Percentiles rank a stretch among this genome's conserved stretches.
phyloP scores from a whole-genome alignment of 2,329 filamentous ascomycete genomes.

The Paramyrothecium sp. region DNA sequence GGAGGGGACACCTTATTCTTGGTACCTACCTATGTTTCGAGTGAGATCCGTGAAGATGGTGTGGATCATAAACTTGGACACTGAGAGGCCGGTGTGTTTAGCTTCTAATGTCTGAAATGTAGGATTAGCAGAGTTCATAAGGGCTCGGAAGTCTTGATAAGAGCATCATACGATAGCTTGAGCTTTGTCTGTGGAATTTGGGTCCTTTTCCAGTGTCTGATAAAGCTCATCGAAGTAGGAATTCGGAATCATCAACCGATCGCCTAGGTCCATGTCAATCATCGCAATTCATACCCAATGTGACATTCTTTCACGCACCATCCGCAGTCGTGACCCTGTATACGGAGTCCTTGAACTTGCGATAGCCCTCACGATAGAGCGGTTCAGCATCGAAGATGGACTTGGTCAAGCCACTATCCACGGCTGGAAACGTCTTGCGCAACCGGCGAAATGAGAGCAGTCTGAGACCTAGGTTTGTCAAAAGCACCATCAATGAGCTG shows the following conservation, averaged over 20 bases:
- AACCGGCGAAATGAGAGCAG: background rate
- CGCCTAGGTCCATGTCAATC: background rate
- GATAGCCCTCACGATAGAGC: background rate
- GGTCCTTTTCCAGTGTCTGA: background rate
- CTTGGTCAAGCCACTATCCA: background rate
- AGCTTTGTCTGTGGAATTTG: background rate
- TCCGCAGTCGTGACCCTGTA: background rate
- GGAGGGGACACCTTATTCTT: too few species aligned
- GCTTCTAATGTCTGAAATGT: background rate
- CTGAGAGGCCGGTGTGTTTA: background rate
- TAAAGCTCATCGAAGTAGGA: background rate
- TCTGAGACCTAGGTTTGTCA: background rate
- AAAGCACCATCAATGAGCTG: background rate
- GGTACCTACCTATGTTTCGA: background rate
- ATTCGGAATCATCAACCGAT: background rate
- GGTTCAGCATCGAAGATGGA: background rate
- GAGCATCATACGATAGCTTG: background rate
- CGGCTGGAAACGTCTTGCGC: background rate
- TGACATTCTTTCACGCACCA: background rate
- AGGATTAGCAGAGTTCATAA: background rate
- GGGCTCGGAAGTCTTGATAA: background rate
- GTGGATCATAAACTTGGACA: background rate
- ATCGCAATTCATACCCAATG: background rate
- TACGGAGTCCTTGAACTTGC: background rate
- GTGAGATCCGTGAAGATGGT: background rate